These are phyloP conservation scores for Podospora pseudoanserina DNA, from an alignment of 495 filamentous ascomycete species.

Conservation along the genomic window DNA sequence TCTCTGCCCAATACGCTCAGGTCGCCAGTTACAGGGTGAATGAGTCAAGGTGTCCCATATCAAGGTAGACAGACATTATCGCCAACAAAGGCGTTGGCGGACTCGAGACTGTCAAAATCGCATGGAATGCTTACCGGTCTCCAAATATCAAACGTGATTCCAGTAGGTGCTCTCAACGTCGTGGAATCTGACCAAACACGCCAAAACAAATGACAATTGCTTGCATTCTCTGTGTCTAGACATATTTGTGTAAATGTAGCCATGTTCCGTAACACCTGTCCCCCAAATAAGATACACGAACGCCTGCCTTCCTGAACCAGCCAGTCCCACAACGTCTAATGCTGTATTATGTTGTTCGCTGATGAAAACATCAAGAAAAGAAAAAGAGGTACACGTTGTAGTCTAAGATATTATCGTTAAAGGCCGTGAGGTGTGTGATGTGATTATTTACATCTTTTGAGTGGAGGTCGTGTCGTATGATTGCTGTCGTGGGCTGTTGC, in stretches of 20 bases:
- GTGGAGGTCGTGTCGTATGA: neutral
- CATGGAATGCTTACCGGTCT: neutral
- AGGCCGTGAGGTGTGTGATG: neutral
- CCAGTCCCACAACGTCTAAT: neutral
- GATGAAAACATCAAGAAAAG: neutral
- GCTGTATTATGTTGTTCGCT: neutral
- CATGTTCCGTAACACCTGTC: neutral
- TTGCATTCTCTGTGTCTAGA: constrained; percentile 29
- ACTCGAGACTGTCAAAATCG: neutral
- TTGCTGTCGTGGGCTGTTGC: neutral
- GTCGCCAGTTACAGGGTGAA: neutral
- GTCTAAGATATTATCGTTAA: neutral
- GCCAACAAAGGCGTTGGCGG: neutral
- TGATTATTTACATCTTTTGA: neutral
- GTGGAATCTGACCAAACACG: neutral
- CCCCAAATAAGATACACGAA: neutral
- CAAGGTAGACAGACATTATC: too few species aligned
- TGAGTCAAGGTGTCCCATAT: too few species aligned
- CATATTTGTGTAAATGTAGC: neutral
- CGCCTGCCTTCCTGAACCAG: neutral
- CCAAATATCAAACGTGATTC: neutral
- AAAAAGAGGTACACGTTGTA: neutral
- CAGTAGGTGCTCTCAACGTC: neutral
- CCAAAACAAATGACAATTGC: constrained; percentile 28
- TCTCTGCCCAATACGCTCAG: neutral